Evolutionary conservation across 257 asterid species (phyloP), one percentile per base, ranked within the genome.

Genomic region (Solanum boliviense): DNA sequence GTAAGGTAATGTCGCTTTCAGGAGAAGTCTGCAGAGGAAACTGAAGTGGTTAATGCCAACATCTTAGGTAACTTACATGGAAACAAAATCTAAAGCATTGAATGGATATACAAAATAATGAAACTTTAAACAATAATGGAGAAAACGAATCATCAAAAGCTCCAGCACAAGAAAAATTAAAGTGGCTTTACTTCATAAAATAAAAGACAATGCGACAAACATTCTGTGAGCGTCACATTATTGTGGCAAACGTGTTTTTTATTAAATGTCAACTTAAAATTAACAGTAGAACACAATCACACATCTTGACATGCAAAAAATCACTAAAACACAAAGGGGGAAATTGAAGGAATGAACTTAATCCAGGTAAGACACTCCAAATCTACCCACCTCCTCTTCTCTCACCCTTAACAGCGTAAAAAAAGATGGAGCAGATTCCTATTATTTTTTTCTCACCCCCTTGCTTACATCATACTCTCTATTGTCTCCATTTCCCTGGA

Each of bases 11-110:
- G 88, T 87, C 87, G 91, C 94, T 90, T 89, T 92, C 31, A 89
- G 92, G 52, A 94, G 91, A 90, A 95, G 98, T 93, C 98, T 95
- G 91, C 79, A 89, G 86, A 73, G 87, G 88, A 68, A 87, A 41
- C 78, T 70, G 25, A 15, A 90, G 27, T 70, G 48, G 58, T 10
- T 38, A 81, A 83, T 25, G 21, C 56, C 58, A 8, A 41, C 52
- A 76, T 25, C 60, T 20, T 32, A 34, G 9, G 16, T 13, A 65
- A 44, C 56, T 36, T 18, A 13, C 23, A 13, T 41, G 38, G 46
- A 38, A 67, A 20, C 35, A 87, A 85, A 83, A 74, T 11, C 23
- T 12, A 44, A 38, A 34, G 32, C 74, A 38, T 48, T 44, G 36
- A 27, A n/a, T 16, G 41, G 85, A 81, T 81, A 46, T 81, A 81